These are phyloP conservation scores for Entomortierella lignicola DNA, from an alignment of 192 early-diverging fungal species.

Conservation along the genomic window DNA sequence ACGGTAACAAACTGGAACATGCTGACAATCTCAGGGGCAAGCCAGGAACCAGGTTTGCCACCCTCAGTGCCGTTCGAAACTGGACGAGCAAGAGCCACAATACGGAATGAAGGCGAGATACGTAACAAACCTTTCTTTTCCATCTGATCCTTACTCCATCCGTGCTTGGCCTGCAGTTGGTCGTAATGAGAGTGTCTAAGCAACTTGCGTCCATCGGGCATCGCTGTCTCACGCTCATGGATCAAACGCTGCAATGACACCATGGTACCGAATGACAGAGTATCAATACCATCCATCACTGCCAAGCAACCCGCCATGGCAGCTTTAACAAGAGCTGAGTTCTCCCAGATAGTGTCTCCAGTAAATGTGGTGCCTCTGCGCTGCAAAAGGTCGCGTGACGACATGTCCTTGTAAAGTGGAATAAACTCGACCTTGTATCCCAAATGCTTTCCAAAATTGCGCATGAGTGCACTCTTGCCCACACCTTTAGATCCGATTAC, in stretches of 20 bases:
- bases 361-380: conserved; percentile 74
- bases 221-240: conserved; percentile 72
- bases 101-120: conserved; percentile 80
- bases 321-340: conserved; percentile 76
- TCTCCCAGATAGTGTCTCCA: conserved; percentile 84
- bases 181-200: conserved; percentile 66
- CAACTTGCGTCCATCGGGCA: conserved; percentile 76
- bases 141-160: conserved; percentile 62
- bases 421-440: conserved; percentile 74
- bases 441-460: conserved; percentile 66
- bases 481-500: conserved; percentile 79
- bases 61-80: conserved; percentile 58
- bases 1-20: conserved; percentile 82
- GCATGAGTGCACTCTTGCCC: conserved; percentile 76
- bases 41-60: conserved; percentile 69
- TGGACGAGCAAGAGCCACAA: conserved; percentile 74
- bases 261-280: conserved; percentile 76
- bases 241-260: conserved; percentile 73
- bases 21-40: conserved; percentile 74
- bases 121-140: conserved; percentile 61
- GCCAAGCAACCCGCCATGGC: conserved; percentile 78
- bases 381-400: conserved; percentile 81
- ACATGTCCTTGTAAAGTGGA: conserved; percentile 84
- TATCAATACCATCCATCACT: conserved; percentile 79
- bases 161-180: conserved; percentile 58